Base-by-base conservation (phyloP, 108 stramenopile genomes). In the Tribonema minus region DNA sequence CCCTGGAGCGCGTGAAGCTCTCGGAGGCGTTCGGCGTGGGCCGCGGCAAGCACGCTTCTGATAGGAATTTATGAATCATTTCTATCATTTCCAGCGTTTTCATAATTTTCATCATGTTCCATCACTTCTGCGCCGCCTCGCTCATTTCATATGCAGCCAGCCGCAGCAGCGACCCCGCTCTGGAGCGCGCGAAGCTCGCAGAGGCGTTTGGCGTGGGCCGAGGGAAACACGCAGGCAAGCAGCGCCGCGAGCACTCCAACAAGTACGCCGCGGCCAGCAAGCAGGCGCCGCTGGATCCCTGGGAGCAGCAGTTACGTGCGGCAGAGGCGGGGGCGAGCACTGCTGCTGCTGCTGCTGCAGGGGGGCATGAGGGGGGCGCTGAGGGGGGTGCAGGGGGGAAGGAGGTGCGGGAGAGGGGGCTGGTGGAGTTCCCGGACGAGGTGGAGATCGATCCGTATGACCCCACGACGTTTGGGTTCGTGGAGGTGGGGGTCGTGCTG, bases 401-500 rank as follows among this genome's bases (percentile, higher is more conserved):
- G 20, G 46, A 54, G 9, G 46, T 20, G 9, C 32, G 33, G 38
- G 77, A 79, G 27, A 31, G 77, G 23, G 77, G 77, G 4, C 29
- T 39, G 41, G 62, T 70, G 12, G 46, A 58, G 30, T 80, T 61
- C 40, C 79, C 79, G 5, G 68, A 70, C 29, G 79, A 80, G 32
- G 79, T 70, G 39, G 79, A 80, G 35, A 80, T 80, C n/a, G 79
- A 80, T 37, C 79, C 79, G 6, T 80, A 80, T 40, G 79, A 80
- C 29, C 79, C 79, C 23, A 70, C 70, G 31, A 71, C 79, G 0
- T 80, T 80, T 40, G 79, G 79, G 7, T 80, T 71, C 63, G 68
- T 80, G 29, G 70, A 71, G 70, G 70, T 71, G 6, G 76, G 67
- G 20, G 54, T 67, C 12, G 33, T 78, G 6, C 58, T 39, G 34